Conservation (phyloP, 1,284 basidiomycete genomes). For the Puccinia coronata region DNA sequence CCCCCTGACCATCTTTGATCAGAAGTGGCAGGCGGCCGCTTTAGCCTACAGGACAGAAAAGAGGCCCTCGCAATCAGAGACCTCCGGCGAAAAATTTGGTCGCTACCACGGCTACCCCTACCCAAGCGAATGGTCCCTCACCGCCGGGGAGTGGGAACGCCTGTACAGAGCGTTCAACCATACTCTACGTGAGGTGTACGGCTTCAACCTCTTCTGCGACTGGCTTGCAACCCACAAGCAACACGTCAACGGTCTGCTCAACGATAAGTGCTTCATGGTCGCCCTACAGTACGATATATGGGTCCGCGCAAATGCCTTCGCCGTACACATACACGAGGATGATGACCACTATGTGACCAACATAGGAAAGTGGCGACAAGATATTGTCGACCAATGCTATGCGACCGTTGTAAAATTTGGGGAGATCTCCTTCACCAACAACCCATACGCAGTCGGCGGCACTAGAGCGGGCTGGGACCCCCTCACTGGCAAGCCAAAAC, state of each 20-base stretch:
- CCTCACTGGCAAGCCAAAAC: too few relatives aligned
- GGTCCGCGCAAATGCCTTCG: background rate
- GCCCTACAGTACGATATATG: background rate
- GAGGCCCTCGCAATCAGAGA: background rate
- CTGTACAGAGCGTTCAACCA: background rate
- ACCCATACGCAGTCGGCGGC: too few relatives aligned
- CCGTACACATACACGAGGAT: background rate
- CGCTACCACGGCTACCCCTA: background rate
- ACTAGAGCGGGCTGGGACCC: too few relatives aligned
- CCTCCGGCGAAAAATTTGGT: background rate
- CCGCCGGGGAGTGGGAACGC: too few relatives aligned
- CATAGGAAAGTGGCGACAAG: too few relatives aligned
- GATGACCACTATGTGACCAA: too few relatives aligned
- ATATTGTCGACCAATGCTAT: too few relatives aligned
- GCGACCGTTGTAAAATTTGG: too few relatives aligned
- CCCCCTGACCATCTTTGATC: conserved; percentile 15
- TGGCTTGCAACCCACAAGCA: background rate
- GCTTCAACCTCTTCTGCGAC: background rate
- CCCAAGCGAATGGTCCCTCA: background rate
- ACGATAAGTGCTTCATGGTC: too few relatives aligned
- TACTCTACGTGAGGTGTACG: too few relatives aligned
- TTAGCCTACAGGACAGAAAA: background rate
- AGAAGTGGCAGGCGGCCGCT: too few relatives aligned
- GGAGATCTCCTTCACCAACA: too few relatives aligned
- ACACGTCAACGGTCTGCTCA: background rate